phyloP scores from a whole-genome alignment of 352 stramenopile species.

The Pythium coloratum region DNA sequence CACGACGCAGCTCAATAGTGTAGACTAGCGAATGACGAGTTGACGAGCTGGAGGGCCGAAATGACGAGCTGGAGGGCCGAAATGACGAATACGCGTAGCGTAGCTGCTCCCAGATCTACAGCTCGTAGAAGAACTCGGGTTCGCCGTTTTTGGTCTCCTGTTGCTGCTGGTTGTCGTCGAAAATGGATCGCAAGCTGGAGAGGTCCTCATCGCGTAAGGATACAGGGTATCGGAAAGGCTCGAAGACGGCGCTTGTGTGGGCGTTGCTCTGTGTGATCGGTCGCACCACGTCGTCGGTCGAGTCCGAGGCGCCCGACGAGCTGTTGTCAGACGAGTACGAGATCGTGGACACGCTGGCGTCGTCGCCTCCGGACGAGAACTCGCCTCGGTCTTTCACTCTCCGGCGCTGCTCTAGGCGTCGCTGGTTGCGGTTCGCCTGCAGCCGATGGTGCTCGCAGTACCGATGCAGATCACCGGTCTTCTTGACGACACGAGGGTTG shows the following conservation, averaged over 20 bases:
- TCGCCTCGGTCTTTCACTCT: constrained; percentile 22
- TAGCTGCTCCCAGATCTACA: background rate
- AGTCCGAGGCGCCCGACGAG: background rate
- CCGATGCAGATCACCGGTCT: constrained; percentile 69
- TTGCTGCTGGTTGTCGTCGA: background rate
- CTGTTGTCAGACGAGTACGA: constrained; percentile 12
- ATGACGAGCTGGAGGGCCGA: too few relatives aligned
- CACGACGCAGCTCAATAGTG: too few relatives aligned
- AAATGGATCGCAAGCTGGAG: constrained; percentile 8
- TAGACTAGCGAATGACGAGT: too few relatives aligned
- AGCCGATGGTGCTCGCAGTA: constrained; percentile 71
- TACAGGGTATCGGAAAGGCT: constrained; percentile 14
- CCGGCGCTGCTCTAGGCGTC: constrained; percentile 58
- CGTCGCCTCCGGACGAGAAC: background rate
- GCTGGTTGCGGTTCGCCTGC: constrained; percentile 78
- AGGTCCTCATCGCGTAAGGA: constrained; percentile 8
- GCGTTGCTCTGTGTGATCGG: background rate
- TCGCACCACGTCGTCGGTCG: background rate
- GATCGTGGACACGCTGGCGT: background rate
- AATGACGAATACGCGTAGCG: too few relatives aligned
- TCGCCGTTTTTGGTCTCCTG: background rate
- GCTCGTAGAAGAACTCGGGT: background rate
- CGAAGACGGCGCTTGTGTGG: constrained; percentile 1
- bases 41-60: too few relatives aligned
- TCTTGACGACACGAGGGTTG: constrained; percentile 57